Conservation (phyloP, 345 rosid genomes). For the Linum lewisii region DNA sequence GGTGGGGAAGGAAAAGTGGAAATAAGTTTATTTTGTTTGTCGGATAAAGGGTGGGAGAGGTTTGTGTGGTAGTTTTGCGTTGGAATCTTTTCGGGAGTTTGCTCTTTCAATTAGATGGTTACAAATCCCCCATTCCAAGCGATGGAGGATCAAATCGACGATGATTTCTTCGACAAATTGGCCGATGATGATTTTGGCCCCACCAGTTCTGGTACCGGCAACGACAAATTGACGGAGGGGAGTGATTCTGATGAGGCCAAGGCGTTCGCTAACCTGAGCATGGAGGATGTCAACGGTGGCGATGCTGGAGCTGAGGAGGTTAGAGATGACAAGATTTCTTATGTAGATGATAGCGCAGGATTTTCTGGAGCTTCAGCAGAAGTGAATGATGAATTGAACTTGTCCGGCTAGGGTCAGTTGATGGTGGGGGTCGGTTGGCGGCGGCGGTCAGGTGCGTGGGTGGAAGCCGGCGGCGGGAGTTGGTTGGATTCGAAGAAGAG, state of each 20-base stretch:
- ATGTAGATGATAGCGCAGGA: not conserved
- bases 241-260: conserved; percentile 46
- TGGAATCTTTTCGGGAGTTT: conserved; percentile 12
- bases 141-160: conserved; percentile 96
- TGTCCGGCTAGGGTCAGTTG: too few species aligned
- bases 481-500: too few species aligned
- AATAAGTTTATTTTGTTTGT: conserved; percentile 11
- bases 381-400: conserved; percentile 13
- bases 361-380: not conserved
- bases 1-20: conserved; percentile 3
- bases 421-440: too few species aligned
- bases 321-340: not conserved
- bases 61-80: too few species aligned
- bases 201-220: conserved; percentile 9
- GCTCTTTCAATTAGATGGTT: conserved; percentile 43
- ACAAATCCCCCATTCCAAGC: conserved; percentile 54
- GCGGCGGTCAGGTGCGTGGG: too few species aligned
- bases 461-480: too few species aligned
- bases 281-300: conserved; percentile 27
- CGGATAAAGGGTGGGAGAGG: conserved; percentile 7
- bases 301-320: conserved; percentile 11
- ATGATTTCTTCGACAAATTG: conserved; percentile 91
- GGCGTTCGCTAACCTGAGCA: conserved; percentile 53
- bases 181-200: conserved; percentile 56
- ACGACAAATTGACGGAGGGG: conserved; percentile 21